Evolutionary conservation across 2,329 filamentous ascomycete genomes (phyloP).

Genomic region (Aspergillus puulaauensis): DNA sequence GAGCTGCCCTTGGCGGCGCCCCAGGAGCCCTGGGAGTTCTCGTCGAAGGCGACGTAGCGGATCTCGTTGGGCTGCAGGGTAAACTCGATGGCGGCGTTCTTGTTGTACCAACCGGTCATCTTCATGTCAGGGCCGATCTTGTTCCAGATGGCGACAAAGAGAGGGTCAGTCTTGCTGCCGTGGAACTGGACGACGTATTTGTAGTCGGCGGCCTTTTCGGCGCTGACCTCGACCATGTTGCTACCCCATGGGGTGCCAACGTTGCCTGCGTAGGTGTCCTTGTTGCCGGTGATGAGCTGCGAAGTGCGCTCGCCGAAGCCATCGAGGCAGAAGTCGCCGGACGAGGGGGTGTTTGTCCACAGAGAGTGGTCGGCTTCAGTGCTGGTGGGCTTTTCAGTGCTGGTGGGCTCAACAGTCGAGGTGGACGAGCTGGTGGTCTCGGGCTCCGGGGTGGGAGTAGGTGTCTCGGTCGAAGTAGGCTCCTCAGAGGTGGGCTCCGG

Average conservation of each 20-base stretch:
- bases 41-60: conserved; percentile 39
- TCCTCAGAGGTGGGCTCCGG: neutral
- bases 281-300: conserved; percentile 16
- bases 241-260: conserved; percentile 40
- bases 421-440: neutral
- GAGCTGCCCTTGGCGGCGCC: conserved; percentile 29
- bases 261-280: conserved; percentile 34
- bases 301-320: conserved; percentile 34
- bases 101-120: conserved; percentile 37
- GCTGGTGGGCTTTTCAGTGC: conserved; percentile 3
- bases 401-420: conserved; percentile 1
- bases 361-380: conserved; percentile 5
- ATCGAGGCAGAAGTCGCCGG: conserved; percentile 19
- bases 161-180: conserved; percentile 30
- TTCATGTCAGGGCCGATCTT: conserved; percentile 36
- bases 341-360: conserved; percentile 25
- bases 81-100: conserved; percentile 32
- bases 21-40: conserved; percentile 39
- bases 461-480: conserved; percentile 6
- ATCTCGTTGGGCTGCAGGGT: conserved; percentile 30
- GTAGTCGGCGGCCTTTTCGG: conserved; percentile 29
- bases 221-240: conserved; percentile 39
- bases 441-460: neutral
- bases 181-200: conserved; percentile 38
- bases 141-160: conserved; percentile 41